Evolutionary conservation across 176 grass and related monocot species (phyloP).

Genomic region (Alloteropsis semialata): DNA sequence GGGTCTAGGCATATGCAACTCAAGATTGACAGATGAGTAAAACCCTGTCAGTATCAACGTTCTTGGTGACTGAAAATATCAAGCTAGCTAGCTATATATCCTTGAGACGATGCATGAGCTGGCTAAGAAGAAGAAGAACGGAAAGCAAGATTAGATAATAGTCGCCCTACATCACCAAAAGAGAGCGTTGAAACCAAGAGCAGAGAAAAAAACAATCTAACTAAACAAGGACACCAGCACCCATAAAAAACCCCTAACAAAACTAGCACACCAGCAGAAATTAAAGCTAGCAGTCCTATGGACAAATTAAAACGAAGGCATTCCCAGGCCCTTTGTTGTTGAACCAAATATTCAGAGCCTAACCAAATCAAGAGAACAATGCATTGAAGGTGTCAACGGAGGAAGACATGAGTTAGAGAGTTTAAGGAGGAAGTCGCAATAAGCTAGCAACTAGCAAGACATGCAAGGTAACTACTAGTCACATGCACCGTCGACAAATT

Average conservation of each 20-base stretch:
- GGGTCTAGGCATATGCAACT: neutral
- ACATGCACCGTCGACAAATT: neutral
- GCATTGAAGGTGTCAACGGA: neutral
- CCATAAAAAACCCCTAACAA: neutral
- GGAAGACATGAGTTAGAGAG: neutral
- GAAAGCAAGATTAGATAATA: neutral
- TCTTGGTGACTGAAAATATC: neutral
- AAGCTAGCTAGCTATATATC: neutral
- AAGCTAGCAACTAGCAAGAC: neutral
- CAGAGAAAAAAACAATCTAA: neutral
- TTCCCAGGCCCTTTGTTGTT: neutral
- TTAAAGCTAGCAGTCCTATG: neutral
- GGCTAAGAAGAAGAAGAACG: neutral
- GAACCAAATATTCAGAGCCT: neutral
- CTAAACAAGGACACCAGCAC: neutral
- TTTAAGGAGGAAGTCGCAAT: neutral
- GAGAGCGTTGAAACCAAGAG: conserved; percentile 19
- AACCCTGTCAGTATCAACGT: neutral
- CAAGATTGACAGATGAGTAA: neutral
- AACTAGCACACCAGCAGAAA: neutral
- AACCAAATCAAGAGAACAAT: neutral
- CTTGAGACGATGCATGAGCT: neutral
- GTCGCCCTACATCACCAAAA: neutral
- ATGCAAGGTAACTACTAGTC: no score
- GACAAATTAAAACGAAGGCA: neutral